A percentile compares a stretch with the other conserved stretches of the same genome.
Conservation (phyloP, 352 stramenopile genomes). For the Phytopythium chamaehyphon region DNA sequence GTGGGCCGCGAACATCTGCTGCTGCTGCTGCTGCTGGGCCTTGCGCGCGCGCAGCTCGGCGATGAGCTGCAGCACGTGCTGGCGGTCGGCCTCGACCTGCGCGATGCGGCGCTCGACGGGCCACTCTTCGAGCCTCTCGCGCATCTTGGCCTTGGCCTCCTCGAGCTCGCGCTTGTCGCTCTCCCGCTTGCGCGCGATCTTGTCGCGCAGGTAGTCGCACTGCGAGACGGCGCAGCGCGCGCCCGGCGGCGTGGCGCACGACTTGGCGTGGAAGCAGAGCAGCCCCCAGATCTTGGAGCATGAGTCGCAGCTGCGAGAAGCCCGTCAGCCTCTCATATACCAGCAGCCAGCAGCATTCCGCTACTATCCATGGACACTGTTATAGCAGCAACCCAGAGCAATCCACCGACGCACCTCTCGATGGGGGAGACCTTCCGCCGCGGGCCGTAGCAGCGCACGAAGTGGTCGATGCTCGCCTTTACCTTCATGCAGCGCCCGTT, state of each 20-base stretch:
- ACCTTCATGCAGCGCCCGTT: slow-evolving; percentile 83
- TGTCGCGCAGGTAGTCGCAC: slow-evolving; percentile 83
- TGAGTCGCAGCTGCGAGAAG: slow-evolving; percentile 55
- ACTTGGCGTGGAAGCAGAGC: slow-evolving; percentile 85
- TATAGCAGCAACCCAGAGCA: slow-evolving; percentile 1
- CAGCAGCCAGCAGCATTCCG: too few relatives aligned
- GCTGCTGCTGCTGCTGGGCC: slow-evolving; percentile 30
- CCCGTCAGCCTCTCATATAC: too few relatives aligned
- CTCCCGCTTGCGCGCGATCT: slow-evolving; percentile 76
- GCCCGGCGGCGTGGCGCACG: slow-evolving; percentile 44
- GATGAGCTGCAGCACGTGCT: slow-evolving; percentile 76
- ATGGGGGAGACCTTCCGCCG: slow-evolving; percentile 66
- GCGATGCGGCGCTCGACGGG: slow-evolving; percentile 76
- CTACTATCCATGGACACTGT: too few relatives aligned
- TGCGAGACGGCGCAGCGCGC: slow-evolving; percentile 75
- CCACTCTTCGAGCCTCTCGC: slow-evolving; percentile 59
- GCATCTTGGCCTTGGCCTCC: slow-evolving; percentile 42
- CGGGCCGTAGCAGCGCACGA: slow-evolving; percentile 79
- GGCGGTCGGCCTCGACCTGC: slow-evolving; percentile 70
- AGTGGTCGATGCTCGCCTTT: slow-evolving; percentile 86
- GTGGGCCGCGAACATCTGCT: slow-evolving; percentile 6
- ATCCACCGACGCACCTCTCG: slow-evolving; percentile 46
- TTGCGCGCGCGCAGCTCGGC: slow-evolving; percentile 65
- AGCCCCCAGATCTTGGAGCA: slow-evolving; percentile 85
- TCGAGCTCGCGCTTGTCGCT: slow-evolving; percentile 54